Base-by-base conservation (phyloP, 164 flowering plant species). In the Hamamelis virginiana region DNA sequence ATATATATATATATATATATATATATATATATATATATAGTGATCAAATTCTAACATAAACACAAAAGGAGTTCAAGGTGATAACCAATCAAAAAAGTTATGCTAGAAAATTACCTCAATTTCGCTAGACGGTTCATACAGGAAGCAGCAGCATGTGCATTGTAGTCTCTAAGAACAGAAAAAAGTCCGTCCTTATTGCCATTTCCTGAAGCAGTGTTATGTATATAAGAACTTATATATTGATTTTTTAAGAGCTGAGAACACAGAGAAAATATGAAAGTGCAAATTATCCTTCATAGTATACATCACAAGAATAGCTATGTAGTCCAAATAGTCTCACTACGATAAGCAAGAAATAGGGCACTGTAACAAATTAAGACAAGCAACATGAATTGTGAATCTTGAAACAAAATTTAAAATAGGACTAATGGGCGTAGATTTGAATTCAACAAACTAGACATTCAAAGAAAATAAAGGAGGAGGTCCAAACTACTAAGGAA, bases 91-190 rank as follows among this genome's bases (percentile, higher is more conserved):
- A 2, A 22, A 55, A 50, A 45, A 8, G 19, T 12, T 25, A 19
- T 4, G 43, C 15, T 11, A 62, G 14, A 66, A 56, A 4, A 21
- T 69, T 82, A 96, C 98, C 99, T 96, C 76, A 96, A 71, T 76
- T 96, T 96, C 33, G 98, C 99, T 11, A 96, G 79, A 22, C 97
- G 93, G 78, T 91, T 93, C 99, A 96, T 96, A 69, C 99, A 93
- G 66, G 84, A 61, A 60, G 98, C 86, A 81, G 99, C 99, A 65
- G 97, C 97, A 84, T 93, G 91, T 51, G 92, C 66, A 70, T 77
- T 83, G 68, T 93, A 96, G 74, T 96, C 99, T 74, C 98, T 86
- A 75, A 96, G 97, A 71, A 90, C 84, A 62, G 99, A 88, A 74
- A 77, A 96, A 55, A 96, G 90, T 38, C 99, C 99, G 80, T 85